Evolutionary conservation across 352 stramenopile species (phyloP).

Genomic region (Globisporangium iwayamae): DNA sequence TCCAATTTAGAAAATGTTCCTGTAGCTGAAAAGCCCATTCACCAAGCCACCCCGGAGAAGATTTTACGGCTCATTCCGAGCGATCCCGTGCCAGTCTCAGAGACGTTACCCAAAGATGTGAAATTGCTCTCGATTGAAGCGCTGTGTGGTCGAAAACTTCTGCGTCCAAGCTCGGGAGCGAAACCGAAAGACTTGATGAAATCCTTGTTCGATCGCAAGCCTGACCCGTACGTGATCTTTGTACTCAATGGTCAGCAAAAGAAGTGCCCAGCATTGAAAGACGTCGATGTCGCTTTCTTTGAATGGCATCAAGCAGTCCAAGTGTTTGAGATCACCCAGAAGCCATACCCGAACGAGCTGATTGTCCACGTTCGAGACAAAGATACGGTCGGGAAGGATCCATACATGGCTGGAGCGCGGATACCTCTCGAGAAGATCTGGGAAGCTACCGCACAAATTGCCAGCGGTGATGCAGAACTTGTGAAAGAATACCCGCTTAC

Average conservation of each 20-base stretch:
- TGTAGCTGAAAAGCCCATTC: neutral
- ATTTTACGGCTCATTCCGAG: neutral
- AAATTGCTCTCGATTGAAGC: slow-evolving; percentile 37
- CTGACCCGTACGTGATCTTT: slow-evolving; percentile 45
- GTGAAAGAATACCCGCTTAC: slow-evolving; percentile 28
- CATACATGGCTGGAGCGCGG: slow-evolving; percentile 39
- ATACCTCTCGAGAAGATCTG: slow-evolving; percentile 31
- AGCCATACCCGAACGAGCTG: slow-evolving; percentile 28
- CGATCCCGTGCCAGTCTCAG: neutral
- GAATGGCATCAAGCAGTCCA: slow-evolving; percentile 46
- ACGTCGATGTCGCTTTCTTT: slow-evolving; percentile 42
- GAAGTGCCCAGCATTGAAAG: slow-evolving; percentile 29
- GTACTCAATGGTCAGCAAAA: slow-evolving; percentile 24
- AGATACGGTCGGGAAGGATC: slow-evolving; percentile 31
- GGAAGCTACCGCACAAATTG: slow-evolving; percentile 8
- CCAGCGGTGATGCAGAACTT: slow-evolving; percentile 21
- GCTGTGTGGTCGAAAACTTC: slow-evolving; percentile 28
- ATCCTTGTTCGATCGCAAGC: slow-evolving; percentile 35
- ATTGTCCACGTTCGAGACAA: slow-evolving; percentile 39
- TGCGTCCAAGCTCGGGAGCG: slow-evolving; percentile 18
- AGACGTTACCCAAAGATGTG: slow-evolving; percentile 18
- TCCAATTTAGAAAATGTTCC: neutral
- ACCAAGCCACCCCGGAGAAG: neutral
- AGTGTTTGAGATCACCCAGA: slow-evolving; percentile 33
- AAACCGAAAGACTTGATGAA: slow-evolving; percentile 32